Conservation (phyloP, 768 basidiomycete species). For the Boletus subparvulus region DNA sequence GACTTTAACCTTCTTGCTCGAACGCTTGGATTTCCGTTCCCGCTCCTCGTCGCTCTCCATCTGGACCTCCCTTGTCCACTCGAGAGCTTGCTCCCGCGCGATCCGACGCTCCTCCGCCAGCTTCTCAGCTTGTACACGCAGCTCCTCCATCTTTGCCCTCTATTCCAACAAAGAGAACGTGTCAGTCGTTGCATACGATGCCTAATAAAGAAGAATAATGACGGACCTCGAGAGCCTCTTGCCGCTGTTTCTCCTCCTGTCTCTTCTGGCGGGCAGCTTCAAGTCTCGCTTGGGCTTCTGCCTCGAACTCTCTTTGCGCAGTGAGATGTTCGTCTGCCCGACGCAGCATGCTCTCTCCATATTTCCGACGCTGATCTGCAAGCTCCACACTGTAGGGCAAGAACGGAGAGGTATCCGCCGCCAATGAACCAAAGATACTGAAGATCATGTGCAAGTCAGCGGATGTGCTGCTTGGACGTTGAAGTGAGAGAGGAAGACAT, state of each 20-base stretch:
- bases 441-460: background rate
- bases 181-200: background rate
- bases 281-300: conserved; percentile 66
- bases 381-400: conserved; percentile 86
- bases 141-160: conserved; percentile 61
- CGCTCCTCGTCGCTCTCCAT: conserved; percentile 78
- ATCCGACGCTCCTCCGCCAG: conserved; percentile 62
- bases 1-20: conserved; percentile 52
- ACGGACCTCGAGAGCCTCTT: conserved; percentile 65
- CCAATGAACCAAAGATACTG: conserved; percentile 84
- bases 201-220: background rate
- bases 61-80: conserved; percentile 70
- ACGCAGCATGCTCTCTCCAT: conserved; percentile 83
- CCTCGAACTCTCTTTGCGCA: conserved; percentile 69
- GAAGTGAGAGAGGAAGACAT: conserved; percentile 20
- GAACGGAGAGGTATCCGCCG: conserved; percentile 62
- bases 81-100: conserved; percentile 75
- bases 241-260: conserved; percentile 72
- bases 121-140: conserved; percentile 68
- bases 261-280: conserved; percentile 76
- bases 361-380: conserved; percentile 86
- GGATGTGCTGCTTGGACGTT: background rate
- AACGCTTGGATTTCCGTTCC: conserved; percentile 60
- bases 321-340: conserved; percentile 78
- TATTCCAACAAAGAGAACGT: conserved; percentile 24